These are phyloP conservation scores for Salix brachista DNA, from an alignment of 345 rosid species.

Conservation along the genomic window DNA sequence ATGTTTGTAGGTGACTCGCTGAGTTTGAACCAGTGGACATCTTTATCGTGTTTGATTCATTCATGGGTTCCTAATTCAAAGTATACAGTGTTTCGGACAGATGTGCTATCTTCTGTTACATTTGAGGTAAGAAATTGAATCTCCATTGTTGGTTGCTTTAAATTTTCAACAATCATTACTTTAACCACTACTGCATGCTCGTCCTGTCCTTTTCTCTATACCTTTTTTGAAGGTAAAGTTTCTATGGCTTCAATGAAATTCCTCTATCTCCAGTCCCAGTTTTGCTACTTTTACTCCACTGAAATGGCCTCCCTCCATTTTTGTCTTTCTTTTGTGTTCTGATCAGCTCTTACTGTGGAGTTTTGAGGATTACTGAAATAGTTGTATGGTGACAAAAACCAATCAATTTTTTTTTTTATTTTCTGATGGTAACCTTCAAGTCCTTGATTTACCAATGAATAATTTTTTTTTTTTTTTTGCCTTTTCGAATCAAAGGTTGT, in stretches of 20 bases:
- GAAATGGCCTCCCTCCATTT: too few relatives aligned
- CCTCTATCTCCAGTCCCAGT: neutral
- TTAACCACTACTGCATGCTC: conserved; percentile 19
- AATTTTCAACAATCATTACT: conserved; percentile 10
- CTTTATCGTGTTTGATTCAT: conserved; percentile 67
- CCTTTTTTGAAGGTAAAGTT: conserved; percentile 12
- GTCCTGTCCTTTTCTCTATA: conserved; percentile 17
- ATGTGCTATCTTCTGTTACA: conserved; percentile 56
- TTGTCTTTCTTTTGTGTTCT: too few relatives aligned
- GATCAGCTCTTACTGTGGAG: neutral
- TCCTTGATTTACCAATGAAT: neutral
- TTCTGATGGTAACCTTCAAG: neutral
- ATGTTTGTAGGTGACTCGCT: conserved; percentile 98
- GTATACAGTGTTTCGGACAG: conserved; percentile 33
- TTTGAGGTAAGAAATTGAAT: conserved; percentile 47
- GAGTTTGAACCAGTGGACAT: conserved; percentile 77
- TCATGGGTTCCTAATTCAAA: conserved; percentile 65
- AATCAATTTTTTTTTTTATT: too few relatives aligned
- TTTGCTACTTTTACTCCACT: neutral
- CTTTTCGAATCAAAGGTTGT: neutral
- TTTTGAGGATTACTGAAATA: neutral
- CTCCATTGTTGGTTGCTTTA: neutral
- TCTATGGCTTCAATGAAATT: neutral
- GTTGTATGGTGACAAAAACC: too few relatives aligned
- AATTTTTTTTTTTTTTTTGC: neutral